phyloP scores from a whole-genome alignment of 2,329 filamentous ascomycete genomes.

The Aspergillus luchuensis region DNA sequence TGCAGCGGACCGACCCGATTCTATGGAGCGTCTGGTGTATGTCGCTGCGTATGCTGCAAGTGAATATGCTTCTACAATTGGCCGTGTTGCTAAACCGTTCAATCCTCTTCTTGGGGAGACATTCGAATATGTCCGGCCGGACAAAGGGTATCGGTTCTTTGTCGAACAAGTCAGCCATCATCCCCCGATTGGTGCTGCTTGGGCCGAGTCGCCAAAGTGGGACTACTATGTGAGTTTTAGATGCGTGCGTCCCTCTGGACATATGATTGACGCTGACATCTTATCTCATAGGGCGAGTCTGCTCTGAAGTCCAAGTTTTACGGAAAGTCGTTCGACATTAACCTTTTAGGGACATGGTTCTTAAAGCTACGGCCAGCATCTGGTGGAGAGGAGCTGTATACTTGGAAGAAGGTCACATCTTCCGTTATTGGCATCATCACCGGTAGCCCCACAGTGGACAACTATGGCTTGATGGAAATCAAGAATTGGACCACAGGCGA shows the following conservation, averaged over 20 bases:
- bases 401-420: constrained; percentile 98
- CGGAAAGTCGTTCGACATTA: constrained; percentile 95
- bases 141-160: constrained; percentile 98
- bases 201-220: constrained; percentile 90
- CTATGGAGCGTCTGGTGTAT: constrained; percentile 88
- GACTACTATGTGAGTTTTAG: constrained; percentile 70
- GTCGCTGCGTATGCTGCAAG: constrained; percentile 94
- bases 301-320: constrained; percentile 96
- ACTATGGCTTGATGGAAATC: constrained; percentile 95
- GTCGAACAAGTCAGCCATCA: constrained; percentile 98
- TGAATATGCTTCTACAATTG: constrained; percentile 95
- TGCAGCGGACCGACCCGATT: constrained; percentile 81
- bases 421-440: constrained; percentile 99
- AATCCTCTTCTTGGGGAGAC: constrained; percentile 96
- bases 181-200: constrained; percentile 89
- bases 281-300: constrained; percentile 71
- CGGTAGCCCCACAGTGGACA: constrained; percentile 93
- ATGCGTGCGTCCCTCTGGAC: not conserved
- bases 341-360: constrained; percentile 96
- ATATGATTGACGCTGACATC: not conserved
- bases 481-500: constrained; percentile 97
- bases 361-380: constrained; percentile 74
- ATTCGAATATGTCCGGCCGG: constrained; percentile 91
- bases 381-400: constrained; percentile 84
- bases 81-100: constrained; percentile 95